Conservation (phyloP, 176 grass and related monocot genomes). For the Paspalum notatum region DNA sequence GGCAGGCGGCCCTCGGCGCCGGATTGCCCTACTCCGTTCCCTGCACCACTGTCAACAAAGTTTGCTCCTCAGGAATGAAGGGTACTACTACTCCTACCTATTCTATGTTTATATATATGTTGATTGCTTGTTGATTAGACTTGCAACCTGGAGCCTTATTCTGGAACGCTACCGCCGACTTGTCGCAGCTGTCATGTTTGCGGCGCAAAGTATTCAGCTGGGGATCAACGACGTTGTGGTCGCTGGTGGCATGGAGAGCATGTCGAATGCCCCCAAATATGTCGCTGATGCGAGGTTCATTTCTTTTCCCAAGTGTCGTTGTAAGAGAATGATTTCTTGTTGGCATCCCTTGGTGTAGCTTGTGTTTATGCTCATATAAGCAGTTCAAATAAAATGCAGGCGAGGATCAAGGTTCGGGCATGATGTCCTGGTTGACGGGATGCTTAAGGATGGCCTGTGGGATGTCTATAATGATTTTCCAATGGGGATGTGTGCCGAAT, state of each 20-base stretch:
- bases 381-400: constrained; percentile 37
- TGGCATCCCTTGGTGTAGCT: background rate
- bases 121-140: background rate
- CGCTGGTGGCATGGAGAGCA: constrained; percentile 96
- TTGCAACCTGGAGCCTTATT: background rate
- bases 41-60: constrained; percentile 94
- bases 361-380: background rate
- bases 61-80: constrained; percentile 94
- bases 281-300: constrained; percentile 66
- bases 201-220: constrained; percentile 85
- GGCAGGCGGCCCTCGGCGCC: constrained; percentile 82
- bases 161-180: background rate
- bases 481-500: constrained; percentile 93
- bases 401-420: constrained; percentile 88
- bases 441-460: constrained; percentile 95
- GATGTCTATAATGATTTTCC: constrained; percentile 90
- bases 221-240: constrained; percentile 85
- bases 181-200: constrained; percentile 76
- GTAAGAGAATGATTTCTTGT: background rate
- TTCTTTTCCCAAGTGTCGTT: background rate
- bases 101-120: too few relatives aligned
- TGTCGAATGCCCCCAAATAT: constrained; percentile 96
- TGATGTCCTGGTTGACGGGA: constrained; percentile 79
- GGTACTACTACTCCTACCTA: too few relatives aligned
- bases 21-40: constrained; percentile 81